Evolutionary conservation across 805 yeast genomes (phyloP).

Genomic region (Hanseniaspora mollemarum): DNA sequence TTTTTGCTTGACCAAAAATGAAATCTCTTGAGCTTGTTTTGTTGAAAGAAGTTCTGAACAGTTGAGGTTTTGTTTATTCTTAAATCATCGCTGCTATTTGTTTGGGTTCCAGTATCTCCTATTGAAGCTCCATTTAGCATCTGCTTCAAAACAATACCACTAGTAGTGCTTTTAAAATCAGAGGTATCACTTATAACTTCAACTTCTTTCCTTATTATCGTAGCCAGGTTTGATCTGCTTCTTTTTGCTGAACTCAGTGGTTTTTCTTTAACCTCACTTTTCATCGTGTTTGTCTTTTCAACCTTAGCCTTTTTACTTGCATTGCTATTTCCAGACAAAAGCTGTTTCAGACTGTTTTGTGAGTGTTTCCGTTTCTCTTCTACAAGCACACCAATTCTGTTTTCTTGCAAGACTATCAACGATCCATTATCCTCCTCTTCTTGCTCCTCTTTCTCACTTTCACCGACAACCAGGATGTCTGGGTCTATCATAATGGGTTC

Average conservation of each 20-base stretch:
- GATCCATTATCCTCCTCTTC: not conserved
- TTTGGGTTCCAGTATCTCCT: no score
- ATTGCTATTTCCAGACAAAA: slow-evolving; percentile 15
- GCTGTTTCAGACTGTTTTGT: slow-evolving; percentile 12
- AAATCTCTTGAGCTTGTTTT: slow-evolving; percentile 12
- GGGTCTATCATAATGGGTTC: not conserved
- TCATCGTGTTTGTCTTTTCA: not conserved
- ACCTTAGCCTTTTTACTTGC: not conserved
- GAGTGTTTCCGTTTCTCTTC: not conserved
- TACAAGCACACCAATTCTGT: not conserved
- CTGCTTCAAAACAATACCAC: not conserved
- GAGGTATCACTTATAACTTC: not conserved
- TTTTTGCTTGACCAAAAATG: slow-evolving; percentile 12
- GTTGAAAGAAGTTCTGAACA: slow-evolving; percentile 1
- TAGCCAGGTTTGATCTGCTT: slow-evolving; percentile 2
- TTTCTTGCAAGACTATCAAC: not conserved
- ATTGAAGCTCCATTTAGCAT: slow-evolving; percentile 3
- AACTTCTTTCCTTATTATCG: not conserved
- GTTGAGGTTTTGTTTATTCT: not conserved
- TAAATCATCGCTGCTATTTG: not conserved
- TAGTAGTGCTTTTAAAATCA: not conserved
- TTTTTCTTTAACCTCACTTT: not conserved
- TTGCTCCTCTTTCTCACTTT: not conserved
- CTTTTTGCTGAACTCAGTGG: not conserved
- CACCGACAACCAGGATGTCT: not conserved